phyloP scores from a whole-genome alignment of 2,329 filamentous ascomycete genomes.

The Rachicladosporium sp. region DNA sequence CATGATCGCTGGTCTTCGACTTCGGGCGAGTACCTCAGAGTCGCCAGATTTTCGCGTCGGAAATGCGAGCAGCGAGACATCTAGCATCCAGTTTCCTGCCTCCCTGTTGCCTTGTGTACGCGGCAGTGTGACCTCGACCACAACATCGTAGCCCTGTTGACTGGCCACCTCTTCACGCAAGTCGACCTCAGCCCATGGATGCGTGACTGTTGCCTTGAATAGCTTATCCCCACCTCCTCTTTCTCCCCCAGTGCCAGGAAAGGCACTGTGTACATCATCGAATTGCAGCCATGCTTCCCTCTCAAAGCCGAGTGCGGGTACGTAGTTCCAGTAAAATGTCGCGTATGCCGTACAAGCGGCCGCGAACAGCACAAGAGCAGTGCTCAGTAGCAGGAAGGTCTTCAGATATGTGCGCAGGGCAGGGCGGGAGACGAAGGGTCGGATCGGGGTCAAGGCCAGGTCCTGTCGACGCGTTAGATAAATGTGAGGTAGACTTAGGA shows the following conservation, averaged over 20 bases:
- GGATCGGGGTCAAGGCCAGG: slow-evolving; percentile 41
- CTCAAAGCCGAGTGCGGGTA: slow-evolving; percentile 52
- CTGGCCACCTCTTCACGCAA: slow-evolving; percentile 45
- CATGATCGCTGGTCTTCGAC: slow-evolving; percentile 63
- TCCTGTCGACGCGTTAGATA: slow-evolving; percentile 30
- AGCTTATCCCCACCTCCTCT: not conserved
- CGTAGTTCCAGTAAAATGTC: slow-evolving; percentile 56
- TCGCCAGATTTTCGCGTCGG: slow-evolving; percentile 2
- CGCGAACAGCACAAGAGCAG: slow-evolving; percentile 43
- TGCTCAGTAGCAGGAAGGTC: slow-evolving; percentile 40
- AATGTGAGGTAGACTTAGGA: not conserved
- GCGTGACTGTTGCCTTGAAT: slow-evolving; percentile 36
- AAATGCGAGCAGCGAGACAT: slow-evolving; percentile 51
- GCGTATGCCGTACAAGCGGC: slow-evolving; percentile 50
- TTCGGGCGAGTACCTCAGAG: slow-evolving; percentile 24
- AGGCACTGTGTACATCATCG: slow-evolving; percentile 31
- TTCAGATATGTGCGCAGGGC: slow-evolving; percentile 55
- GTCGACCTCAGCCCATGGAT: slow-evolving; percentile 3
- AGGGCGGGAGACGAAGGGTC: slow-evolving; percentile 45
- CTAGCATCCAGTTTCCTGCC: slow-evolving; percentile 90
- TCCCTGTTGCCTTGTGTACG: slow-evolving; percentile 63
- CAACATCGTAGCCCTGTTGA: slow-evolving; percentile 74
- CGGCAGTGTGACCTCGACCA: slow-evolving; percentile 62
- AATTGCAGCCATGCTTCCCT: slow-evolving; percentile 56
- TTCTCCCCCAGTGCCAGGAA: not conserved